Evolutionary conservation across 345 rosid species (phyloP), one percentile per base, ranked within the genome.

Genomic region (Dipteronia sinensis): DNA sequence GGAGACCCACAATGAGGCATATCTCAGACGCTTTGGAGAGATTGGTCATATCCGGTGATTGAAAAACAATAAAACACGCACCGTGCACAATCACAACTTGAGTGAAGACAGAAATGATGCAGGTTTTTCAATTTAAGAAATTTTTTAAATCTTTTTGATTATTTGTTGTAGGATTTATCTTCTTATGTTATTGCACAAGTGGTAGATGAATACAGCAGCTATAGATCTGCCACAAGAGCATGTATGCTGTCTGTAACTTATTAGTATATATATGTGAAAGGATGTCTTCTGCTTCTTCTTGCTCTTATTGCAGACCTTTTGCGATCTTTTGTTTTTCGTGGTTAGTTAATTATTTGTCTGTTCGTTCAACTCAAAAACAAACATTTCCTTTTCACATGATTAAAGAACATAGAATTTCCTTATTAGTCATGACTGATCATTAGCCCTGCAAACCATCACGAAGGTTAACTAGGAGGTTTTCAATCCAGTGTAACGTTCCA

Each of bases 1-100:
- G 86, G 87, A 91, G 99, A 83, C 99, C 98, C 63, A 74, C 93
- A 38, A 92, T 93, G 98, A 90, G 91, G 88, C 83, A 91, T 49
- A 87, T 94, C 61, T 87, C 78, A 0, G 97, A 92, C 79, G 84
- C 81, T 31, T 85, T 96, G 67, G 89, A 86, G 80, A 86, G 93
- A 85, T 69, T 92, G 83, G 74, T 83, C n/a, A 70, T 34, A 44
- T 76, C 84, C 34, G 17, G 83, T 7, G 90, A 83, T 29, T 85
- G 83, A 93, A 40, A 9, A 53, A 49, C n/a, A 51, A 51, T 49
- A 4, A 49, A 49, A 15, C 55, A 49, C 2, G 2, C 8, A 42
- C 46, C 11, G 46, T 9, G 46, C 46, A 9, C 46, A 42, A 42
- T 42, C 46, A 3, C 55, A 49, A 12, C 55, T 49, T 49, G 17